Base-by-base conservation (phyloP, 306 rosid species). In the Sicyos baderoa region DNA sequence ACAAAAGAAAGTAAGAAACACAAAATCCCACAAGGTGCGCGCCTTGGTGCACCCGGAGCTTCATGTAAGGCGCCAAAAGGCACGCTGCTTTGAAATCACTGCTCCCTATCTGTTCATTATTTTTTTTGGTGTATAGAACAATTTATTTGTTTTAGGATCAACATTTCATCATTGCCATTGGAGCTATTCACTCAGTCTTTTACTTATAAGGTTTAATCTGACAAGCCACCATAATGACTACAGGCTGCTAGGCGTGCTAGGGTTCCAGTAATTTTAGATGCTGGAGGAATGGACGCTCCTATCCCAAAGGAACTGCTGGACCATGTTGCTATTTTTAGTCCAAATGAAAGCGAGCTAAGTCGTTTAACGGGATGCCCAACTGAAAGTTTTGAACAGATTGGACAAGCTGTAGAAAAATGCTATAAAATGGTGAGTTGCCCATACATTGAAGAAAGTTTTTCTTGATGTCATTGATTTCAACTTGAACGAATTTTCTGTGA, bases 261-360 rank as follows among this genome's bases (percentile, higher is more conserved):
- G 74, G 95, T 93, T 23, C 89, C 91, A 1, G 91, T 93, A 42
- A 80, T 89, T 70, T 68, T 89, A 79, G 98, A 93, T 76, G 96
- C 95, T 2, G 96, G 98, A 48, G 98, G 97, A 72, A 68, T 89
- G 51, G 95, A 85, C 79, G 71, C 89, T 10, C 88, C 88, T 51
- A 62, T 93, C 64, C 88, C 98, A 11, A 84, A 54, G 32, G 91
- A 89, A 77, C 83, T 93, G 55, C 72, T 93, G 70, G 76, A 55
- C 62, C 80, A 49, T 73, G 84, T 89, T 55, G 96, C 88, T 81
- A 88, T 89, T 79, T 79, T 93, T 25, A 89, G 95, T 73, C 96
- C 98, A 9, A 93, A 93, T 80, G 96, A 93, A 88, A 79, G 70
- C 65, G 98, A 93, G 76, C 95, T 93, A 68, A 65, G 70, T 81